Evolutionary conservation across 176 grass and related monocot genomes (phyloP).

Genomic region (Carex scoparia): DNA sequence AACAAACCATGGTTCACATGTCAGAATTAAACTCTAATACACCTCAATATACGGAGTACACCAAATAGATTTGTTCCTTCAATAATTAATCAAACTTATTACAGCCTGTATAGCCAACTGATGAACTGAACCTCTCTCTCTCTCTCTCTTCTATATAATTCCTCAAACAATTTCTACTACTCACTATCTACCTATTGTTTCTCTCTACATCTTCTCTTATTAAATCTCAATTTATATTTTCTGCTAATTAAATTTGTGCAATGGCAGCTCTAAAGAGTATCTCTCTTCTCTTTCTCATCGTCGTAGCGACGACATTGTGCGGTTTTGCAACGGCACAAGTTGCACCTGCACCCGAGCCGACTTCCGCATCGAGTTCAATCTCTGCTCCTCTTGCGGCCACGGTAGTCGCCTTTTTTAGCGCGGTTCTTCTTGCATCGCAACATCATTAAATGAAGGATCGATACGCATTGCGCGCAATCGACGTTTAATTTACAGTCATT

Average conservation of each 20-base stretch:
- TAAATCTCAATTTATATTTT: background rate
- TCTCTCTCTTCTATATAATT: background rate
- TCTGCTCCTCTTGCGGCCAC: background rate
- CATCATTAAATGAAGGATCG: background rate
- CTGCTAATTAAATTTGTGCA: background rate
- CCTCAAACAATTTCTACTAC: background rate
- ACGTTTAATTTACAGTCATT: background rate
- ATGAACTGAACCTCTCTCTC: background rate
- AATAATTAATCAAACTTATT: conserved; percentile 16
- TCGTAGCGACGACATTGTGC: background rate
- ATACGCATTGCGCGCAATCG: background rate
- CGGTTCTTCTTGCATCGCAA: background rate
- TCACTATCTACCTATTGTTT: background rate
- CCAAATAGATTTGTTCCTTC: background rate
- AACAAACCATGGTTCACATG: background rate
- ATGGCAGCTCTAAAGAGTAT: conserved; percentile 14
- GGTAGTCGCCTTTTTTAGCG: background rate
- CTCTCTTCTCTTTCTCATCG: conserved; percentile 15
- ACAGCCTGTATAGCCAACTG: conserved; percentile 11
- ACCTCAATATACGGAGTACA: background rate
- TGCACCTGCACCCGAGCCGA: background rate
- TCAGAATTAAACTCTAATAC: background rate
- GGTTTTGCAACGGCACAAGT: background rate
- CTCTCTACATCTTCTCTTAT: background rate
- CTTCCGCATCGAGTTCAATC: background rate